Evolutionary conservation across 2,329 filamentous ascomycete species (phyloP).

Genomic region (Plectosphaerella cucumerina): DNA sequence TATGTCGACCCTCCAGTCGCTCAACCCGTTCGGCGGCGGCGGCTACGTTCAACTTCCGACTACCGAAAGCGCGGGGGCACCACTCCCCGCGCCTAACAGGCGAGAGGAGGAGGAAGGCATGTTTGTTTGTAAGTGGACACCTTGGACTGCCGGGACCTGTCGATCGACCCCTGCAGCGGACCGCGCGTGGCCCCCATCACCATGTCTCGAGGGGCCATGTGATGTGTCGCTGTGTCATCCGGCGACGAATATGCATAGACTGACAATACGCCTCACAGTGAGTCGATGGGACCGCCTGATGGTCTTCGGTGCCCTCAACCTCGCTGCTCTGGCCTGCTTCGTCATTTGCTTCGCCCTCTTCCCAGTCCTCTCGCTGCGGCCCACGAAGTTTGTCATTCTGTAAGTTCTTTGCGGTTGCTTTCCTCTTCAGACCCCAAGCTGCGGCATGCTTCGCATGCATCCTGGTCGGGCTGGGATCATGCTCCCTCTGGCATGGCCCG

Average conservation of each 20-base stretch:
- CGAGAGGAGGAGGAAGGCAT: slow-evolving; percentile 94
- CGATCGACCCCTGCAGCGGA: slow-evolving; percentile 36
- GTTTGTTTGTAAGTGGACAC: slow-evolving; percentile 77
- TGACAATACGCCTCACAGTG: slow-evolving; percentile 58
- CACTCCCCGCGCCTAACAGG: slow-evolving; percentile 76
- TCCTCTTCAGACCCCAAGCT: no score
- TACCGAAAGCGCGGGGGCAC: slow-evolving; percentile 75
- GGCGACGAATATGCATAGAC: slow-evolving; percentile 18
- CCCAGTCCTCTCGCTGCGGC: slow-evolving; percentile 73
- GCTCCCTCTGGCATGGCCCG: not conserved
- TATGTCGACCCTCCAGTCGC: slow-evolving; percentile 72
- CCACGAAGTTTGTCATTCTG: slow-evolving; percentile 94
- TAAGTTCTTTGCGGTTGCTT: slow-evolving; percentile 52
- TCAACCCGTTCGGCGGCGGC: slow-evolving; percentile 82
- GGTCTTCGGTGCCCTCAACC: slow-evolving; percentile 86
- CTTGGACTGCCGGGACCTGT: slow-evolving; percentile 17
- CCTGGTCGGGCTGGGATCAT: no score
- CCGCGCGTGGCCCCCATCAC: slow-evolving; percentile 37
- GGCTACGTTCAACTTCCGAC: slow-evolving; percentile 91
- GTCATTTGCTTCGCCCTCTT: slow-evolving; percentile 88
- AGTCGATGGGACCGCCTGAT: slow-evolving; percentile 95
- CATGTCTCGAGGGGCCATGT: slow-evolving; percentile 28
- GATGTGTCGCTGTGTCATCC: slow-evolving; percentile 16
- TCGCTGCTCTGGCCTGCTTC: slow-evolving; percentile 88
- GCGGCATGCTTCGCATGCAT: no score